These are phyloP conservation scores for Erigeron canadensis DNA, from an alignment of 129 eudicot species.

Conservation along the genomic window DNA sequence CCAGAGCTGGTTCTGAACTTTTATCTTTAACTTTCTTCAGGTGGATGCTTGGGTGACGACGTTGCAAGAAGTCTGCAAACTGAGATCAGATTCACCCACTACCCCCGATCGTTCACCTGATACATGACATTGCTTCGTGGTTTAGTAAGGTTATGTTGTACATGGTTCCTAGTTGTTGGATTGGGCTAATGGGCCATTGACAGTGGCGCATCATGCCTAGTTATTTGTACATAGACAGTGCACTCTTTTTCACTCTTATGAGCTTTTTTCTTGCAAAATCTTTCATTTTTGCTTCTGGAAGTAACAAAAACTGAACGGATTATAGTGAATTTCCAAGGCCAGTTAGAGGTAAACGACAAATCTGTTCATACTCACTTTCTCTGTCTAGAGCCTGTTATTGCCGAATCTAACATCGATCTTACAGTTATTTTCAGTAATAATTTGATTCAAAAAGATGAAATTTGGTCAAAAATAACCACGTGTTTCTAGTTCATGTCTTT, in stretches of 20 bases:
- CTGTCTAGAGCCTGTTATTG: too few relatives aligned
- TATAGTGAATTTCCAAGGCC: too few relatives aligned
- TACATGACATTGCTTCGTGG: constrained; percentile 8
- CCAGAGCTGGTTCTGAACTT: background rate
- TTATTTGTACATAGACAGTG: constrained; percentile 24
- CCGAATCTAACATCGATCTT: too few relatives aligned
- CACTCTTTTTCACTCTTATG: constrained; percentile 5
- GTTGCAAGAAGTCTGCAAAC: constrained; percentile 55
- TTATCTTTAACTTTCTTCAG: constrained; percentile 35
- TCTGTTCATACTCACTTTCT: too few relatives aligned
- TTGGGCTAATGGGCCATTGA: background rate
- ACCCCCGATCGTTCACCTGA: constrained; percentile 12
- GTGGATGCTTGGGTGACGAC: constrained; percentile 85
- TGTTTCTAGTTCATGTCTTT: too few relatives aligned
- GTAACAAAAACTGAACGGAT: background rate
- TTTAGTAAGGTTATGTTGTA: background rate
- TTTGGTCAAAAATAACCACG: too few relatives aligned
- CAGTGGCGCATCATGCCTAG: background rate
- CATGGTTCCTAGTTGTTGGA: constrained; percentile 18
- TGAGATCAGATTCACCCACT: constrained; percentile 28
- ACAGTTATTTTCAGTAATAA: too few relatives aligned
- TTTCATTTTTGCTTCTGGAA: constrained; percentile 3
- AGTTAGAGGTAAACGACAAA: too few relatives aligned
- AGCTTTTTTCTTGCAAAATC: background rate
- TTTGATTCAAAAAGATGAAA: too few relatives aligned